These are phyloP conservation scores for Rhodotorula sp. DNA, from an alignment of 1,284 basidiomycete species.

Conservation along the genomic window DNA sequence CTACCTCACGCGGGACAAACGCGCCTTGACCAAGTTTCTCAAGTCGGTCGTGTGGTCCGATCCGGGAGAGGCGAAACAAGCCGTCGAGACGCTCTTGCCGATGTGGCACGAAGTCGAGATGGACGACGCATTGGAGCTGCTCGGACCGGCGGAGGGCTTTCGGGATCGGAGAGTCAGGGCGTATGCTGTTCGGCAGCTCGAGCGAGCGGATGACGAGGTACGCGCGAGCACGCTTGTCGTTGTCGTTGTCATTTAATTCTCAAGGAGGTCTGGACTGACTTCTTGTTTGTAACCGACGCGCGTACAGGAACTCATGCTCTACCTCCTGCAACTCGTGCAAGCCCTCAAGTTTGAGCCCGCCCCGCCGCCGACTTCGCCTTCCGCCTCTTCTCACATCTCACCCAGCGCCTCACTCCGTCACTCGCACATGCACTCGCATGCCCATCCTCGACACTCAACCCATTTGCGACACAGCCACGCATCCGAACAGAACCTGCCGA, in stretches of 20 bases:
- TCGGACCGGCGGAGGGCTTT: conserved; percentile 74
- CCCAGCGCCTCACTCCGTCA: conserved; percentile 28
- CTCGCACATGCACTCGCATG: conserved; percentile 18
- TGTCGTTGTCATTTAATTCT: conserved; percentile 14
- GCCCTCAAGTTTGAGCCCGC: conserved; percentile 83
- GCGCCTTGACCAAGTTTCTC: conserved; percentile 86
- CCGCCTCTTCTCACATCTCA: conserved; percentile 20
- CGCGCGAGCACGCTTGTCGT: conserved; percentile 33
- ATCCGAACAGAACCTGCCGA: conserved; percentile 56
- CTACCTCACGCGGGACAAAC: conserved; percentile 83
- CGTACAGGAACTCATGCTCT: conserved; percentile 67
- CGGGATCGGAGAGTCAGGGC: conserved; percentile 86
- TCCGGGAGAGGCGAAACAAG: conserved; percentile 92
- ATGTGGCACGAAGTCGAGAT: conserved; percentile 97
- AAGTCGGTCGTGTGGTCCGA: conserved; percentile 98
- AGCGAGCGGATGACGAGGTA: conserved; percentile 90
- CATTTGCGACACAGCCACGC: conserved; percentile 55
- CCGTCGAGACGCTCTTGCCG: conserved; percentile 90
- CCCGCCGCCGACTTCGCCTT: conserved; percentile 8
- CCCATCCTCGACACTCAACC: conserved; percentile 54
- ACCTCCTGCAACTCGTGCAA: conserved; percentile 94
- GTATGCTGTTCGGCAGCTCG: conserved; percentile 89
- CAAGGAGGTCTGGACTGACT: not conserved
- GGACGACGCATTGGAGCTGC: conserved; percentile 90
- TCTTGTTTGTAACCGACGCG: not conserved